phyloP scores from a whole-genome alignment of 768 basidiomycete species.

The Agrocybe pediades region DNA sequence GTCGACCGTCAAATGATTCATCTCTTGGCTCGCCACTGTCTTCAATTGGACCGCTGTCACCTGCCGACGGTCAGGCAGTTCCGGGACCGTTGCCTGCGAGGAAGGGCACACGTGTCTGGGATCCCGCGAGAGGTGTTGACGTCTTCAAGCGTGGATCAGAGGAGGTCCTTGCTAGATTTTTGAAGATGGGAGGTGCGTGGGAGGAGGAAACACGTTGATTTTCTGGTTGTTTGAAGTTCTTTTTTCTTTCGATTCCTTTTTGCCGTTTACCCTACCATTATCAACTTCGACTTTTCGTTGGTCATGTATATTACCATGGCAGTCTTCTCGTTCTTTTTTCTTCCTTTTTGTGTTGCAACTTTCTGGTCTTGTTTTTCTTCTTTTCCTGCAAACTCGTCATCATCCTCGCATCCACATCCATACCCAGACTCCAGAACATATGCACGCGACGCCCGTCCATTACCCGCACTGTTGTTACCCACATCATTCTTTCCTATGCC shows the following conservation, averaged over 20 bases:
- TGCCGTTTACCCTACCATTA: conserved; percentile 8
- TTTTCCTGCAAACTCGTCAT: neutral
- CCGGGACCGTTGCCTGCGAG: conserved; percentile 31
- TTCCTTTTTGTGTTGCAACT: neutral
- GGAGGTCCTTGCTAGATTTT: conserved; percentile 81
- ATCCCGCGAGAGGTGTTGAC: conserved; percentile 84
- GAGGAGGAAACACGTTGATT: conserved; percentile 48
- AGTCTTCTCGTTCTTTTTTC: neutral
- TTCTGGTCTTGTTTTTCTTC: conserved; percentile 1
- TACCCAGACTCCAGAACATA: neutral
- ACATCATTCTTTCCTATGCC: neutral
- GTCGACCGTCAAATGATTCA: conserved; percentile 52
- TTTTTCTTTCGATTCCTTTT: conserved; percentile 6
- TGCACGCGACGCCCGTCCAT: neutral
- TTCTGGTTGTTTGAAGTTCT: neutral
- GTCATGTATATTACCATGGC: neutral
- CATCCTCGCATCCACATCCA: neutral
- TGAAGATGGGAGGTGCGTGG: conserved; percentile 71
- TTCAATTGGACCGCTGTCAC: conserved; percentile 54
- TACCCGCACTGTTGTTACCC: neutral
- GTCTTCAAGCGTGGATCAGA: conserved; percentile 87
- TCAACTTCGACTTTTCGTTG: neutral
- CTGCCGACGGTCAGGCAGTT: conserved; percentile 39
- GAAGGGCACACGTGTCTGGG: conserved; percentile 74
- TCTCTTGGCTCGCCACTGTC: conserved; percentile 55